Base-by-base conservation (phyloP, 495 filamentous ascomycete genomes). In the Tuber magnatum region DNA sequence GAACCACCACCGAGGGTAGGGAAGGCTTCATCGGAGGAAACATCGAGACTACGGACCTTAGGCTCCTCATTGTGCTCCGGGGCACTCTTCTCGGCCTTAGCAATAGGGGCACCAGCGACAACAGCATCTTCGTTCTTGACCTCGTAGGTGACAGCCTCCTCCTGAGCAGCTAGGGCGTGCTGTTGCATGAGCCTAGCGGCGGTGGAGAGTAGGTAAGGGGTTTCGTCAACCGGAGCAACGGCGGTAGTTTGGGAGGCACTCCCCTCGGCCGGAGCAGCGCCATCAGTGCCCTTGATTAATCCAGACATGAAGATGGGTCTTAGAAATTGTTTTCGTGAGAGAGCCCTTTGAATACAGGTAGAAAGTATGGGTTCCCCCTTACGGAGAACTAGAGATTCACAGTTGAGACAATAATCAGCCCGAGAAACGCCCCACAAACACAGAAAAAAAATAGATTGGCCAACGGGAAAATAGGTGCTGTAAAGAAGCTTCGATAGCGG, bases 11-110 rank as follows among this genome's bases (percentile, higher is more conserved):
- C 95, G 69, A 99, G 87, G 48, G 93, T 89, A 32, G 95, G 95
- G 85, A 99, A 99, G 61, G 91, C 85, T 84, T 97, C 94, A 81
- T 94, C 92, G 6, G 94, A 97, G 77, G 91, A 86, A 12, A 93
- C 91, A 83, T 98, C 92, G 69, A 97, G 85, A 39, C 83, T 82
- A 68, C 82, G 18, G 85, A 76, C 69, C 56, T 35, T 32, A 65
- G 56, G 14, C 56, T 35, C 16, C 56, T 87, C 86, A 73, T 85
- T 86, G 14, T 84, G 76, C 69, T 85, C 86, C 46, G 40, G 71
- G 4, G 86, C 74, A 28, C 71, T 76, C 42, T 73, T 77, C 61
- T 76, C 73, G 38, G 69, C 69, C 70, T 69, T 32, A 74, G 72
- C 71, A 9, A 71, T 68, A 12, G 14, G 14, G 56, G 56, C 56